Base-by-base conservation (phyloP, 768 basidiomycete species). In the Crucibulum laeve region DNA sequence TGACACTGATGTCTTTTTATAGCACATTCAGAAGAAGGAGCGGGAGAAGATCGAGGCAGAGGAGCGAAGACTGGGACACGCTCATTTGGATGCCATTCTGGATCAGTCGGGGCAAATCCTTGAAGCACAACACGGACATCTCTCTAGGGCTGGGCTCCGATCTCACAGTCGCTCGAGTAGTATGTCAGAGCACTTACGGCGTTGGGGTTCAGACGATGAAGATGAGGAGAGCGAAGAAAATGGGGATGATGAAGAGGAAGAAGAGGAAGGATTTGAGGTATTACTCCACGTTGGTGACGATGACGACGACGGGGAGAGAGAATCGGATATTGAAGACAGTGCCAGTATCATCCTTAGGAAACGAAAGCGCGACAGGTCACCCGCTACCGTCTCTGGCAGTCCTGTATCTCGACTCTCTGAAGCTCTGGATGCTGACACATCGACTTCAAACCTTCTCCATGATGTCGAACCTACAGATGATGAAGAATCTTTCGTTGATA, bases 51-150 rank as follows among this genome's bases (percentile, higher is more conserved):
- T 70, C 10, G 87, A 88, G 56, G 84, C 73, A 14, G 92, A 96
- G 61, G 87, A 93, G 60, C 73, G 81, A 49, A 74, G 79, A 24
- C 72, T 82, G 4, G 91, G 93, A 0, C 85, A 85, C 47, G 81
- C 84, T 49, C 93, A 96, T 63, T 73, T 97, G 17, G 88, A 94
- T 59, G 89, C 86, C 3, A 90, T 97, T 49, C 70, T 97, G 36
- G 80, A 91, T 62, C 87, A 94, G 54, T 94, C 91, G 25, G 88
- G 88, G 0, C 82, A 86, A 38, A 80, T 95, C 44, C 66, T 96
- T 47, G 84, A 87, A 54, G 86, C 89, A 1, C 94, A 95, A 55
- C 82, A 87, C 36, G 71, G 76, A 1, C 87, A 88, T 53, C 63
- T 92, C 35, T 66, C 68, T 1, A 71, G 74, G 39, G 73, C 70